Percentiles rank a stretch among this genome's conserved stretches.
Conservation (phyloP, 2,329 filamentous ascomycete genomes). For the Xylariaceae sp. region DNA sequence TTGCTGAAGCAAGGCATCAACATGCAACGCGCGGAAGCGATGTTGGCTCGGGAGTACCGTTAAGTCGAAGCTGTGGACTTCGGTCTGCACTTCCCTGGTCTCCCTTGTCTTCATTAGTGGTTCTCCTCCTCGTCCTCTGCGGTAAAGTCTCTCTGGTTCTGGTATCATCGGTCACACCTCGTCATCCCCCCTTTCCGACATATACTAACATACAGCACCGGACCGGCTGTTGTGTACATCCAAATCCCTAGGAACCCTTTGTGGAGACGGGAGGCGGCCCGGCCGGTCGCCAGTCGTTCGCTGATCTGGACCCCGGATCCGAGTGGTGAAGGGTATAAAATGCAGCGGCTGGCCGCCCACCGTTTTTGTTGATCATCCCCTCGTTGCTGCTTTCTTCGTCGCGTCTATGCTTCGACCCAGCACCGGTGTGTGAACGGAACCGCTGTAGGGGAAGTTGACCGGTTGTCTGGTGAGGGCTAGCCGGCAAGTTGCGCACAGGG, state of each 20-base stretch:
- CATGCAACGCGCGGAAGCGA: no score
- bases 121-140: no score
- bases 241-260: neutral
- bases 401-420: conserved; percentile 21
- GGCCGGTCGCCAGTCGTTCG: conserved; percentile 20
- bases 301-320: conserved; percentile 27
- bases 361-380: conserved; percentile 6
- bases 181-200: no score
- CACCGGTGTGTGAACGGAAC: conserved; percentile 24
- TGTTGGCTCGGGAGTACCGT: no score
- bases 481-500: conserved; percentile 21
- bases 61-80: no score
- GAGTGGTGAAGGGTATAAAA: conserved; percentile 22
- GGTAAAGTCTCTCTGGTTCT: no score
- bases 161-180: no score
- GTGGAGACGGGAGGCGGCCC: conserved; percentile 8
- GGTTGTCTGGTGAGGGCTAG: conserved; percentile 22
- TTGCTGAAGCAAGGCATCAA: no score
- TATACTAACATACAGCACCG: no score
- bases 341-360: conserved; percentile 28
- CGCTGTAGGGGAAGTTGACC: conserved; percentile 23
- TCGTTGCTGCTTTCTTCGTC: conserved; percentile 17
- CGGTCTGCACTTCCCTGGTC: no score
- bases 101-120: no score
- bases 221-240: neutral